Percentiles rank a stretch among this genome's conserved stretches.
These are phyloP conservation scores for Alternaria dauci DNA, from an alignment of 2,329 filamentous ascomycete genomes.

Conservation along the genomic window DNA sequence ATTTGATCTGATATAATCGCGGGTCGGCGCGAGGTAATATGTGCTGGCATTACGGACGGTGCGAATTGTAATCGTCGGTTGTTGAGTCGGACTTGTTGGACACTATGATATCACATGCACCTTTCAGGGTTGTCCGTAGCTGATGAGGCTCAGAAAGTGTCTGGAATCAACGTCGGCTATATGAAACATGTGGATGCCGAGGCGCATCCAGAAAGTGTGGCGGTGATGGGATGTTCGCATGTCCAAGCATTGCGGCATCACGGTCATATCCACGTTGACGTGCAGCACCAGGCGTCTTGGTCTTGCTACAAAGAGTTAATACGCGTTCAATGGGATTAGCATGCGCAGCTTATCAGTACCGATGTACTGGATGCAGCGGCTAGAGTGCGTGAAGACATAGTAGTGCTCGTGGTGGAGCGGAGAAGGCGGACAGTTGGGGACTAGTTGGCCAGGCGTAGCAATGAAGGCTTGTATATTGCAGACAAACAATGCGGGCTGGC, in stretches of 20 bases:
- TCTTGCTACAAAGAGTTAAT: neutral
- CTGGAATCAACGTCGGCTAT: neutral
- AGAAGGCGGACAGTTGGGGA: neutral
- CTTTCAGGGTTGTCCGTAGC: too few species aligned
- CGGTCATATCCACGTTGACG: neutral
- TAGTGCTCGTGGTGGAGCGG: neutral
- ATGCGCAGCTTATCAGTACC: slow-evolving; percentile 3
- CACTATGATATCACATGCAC: neutral
- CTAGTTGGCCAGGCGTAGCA: slow-evolving; percentile 3
- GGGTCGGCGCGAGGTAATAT: slow-evolving; percentile 18
- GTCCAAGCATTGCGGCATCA: neutral
- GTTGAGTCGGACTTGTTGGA: neutral
- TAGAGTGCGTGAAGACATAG: neutral
- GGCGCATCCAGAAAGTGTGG: neutral
- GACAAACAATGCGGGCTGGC: slow-evolving; percentile 10
- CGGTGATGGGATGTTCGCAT: neutral
- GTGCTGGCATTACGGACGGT: neutral
- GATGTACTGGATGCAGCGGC: neutral
- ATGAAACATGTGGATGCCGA: neutral
- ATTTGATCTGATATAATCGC: slow-evolving; percentile 7
- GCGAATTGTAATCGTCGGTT: neutral
- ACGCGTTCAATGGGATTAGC: neutral
- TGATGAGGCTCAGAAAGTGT: neutral
- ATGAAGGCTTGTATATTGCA: slow-evolving; percentile 10
- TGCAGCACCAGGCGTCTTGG: neutral